These are phyloP conservation scores for Cladosporium oxysporum DNA, from an alignment of 2,329 filamentous ascomycete species.

Conservation along the genomic window DNA sequence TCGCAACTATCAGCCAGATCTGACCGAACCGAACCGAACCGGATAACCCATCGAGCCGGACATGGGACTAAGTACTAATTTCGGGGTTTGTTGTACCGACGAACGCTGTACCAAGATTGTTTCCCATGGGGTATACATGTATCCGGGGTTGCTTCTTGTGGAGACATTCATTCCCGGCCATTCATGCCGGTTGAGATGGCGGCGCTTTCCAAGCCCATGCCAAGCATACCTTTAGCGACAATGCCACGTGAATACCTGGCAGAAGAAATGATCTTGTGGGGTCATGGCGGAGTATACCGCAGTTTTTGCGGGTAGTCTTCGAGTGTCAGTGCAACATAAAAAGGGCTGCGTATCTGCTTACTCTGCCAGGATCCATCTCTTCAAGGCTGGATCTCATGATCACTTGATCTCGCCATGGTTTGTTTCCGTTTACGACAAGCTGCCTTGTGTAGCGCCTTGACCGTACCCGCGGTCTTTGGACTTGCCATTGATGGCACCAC, in stretches of 20 bases:
- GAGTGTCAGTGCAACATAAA: background rate
- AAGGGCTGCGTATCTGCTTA: background rate
- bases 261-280: background rate
- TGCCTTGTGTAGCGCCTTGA: background rate
- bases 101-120: background rate
- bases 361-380: no score
- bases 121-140: background rate
- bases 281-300: background rate
- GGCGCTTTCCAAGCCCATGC: background rate
- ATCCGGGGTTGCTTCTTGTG: background rate
- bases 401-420: background rate
- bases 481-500: background rate
- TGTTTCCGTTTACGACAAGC: background rate
- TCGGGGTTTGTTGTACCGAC: background rate
- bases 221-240: conserved; percentile 2
- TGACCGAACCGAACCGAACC: conserved; percentile 1
- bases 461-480: background rate
- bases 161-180: background rate
- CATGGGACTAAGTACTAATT: background rate
- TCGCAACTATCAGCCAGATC: background rate
- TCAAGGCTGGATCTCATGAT: background rate
- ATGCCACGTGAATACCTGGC: background rate
- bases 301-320: background rate
- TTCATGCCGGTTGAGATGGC: background rate
- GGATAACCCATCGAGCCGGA: background rate